These are phyloP conservation scores for Meira miltonrushii DNA, from an alignment of 1,284 basidiomycete species.

Conservation along the genomic window DNA sequence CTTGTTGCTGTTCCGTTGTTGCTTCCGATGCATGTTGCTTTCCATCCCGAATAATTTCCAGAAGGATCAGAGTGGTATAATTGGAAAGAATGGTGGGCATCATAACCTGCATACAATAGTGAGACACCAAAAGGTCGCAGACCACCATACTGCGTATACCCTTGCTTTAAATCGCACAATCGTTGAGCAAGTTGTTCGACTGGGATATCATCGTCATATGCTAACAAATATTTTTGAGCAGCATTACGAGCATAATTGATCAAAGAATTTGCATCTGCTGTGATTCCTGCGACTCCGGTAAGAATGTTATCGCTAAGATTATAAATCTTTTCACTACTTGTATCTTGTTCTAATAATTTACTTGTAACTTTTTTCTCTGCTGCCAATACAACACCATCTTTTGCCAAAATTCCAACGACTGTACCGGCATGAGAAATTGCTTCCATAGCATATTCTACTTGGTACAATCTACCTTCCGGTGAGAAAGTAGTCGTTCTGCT, in stretches of 20 bases:
- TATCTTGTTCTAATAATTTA: conserved; percentile 87
- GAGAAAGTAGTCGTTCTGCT: conserved; percentile 48
- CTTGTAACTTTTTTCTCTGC: conserved; percentile 99
- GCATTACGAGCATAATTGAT: conserved; percentile 89
- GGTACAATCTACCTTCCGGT: conserved; percentile 54
- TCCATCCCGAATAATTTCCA: conserved; percentile 98
- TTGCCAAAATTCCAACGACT: conserved; percentile 87
- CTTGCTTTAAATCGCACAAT: conserved; percentile 95
- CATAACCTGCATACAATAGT: conserved; percentile 90
- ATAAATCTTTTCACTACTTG: conserved; percentile 94
- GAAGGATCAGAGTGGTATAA: conserved; percentile 97
- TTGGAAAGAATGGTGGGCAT: conserved; percentile 92
- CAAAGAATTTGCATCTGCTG: conserved; percentile 94
- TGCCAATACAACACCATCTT: conserved; percentile 84
- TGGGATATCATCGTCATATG: conserved; percentile 95
- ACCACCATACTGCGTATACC: conserved; percentile 96
- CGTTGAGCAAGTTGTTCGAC: conserved; percentile 91
- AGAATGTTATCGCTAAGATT: conserved; percentile 87
- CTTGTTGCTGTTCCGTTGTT: conserved; percentile 93
- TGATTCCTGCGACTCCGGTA: conserved; percentile 88
- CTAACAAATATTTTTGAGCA: conserved; percentile 78
- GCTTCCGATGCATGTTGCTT: conserved; percentile 93
- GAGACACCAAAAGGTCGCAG: conserved; percentile 96
- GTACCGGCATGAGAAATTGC: conserved; percentile 96
- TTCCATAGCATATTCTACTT: conserved; percentile 99